A percentile compares a stretch with the other conserved stretches of the same genome.
Evolutionary conservation across 129 eudicot genomes (phyloP).

Genomic region (Escallonia rubra): DNA sequence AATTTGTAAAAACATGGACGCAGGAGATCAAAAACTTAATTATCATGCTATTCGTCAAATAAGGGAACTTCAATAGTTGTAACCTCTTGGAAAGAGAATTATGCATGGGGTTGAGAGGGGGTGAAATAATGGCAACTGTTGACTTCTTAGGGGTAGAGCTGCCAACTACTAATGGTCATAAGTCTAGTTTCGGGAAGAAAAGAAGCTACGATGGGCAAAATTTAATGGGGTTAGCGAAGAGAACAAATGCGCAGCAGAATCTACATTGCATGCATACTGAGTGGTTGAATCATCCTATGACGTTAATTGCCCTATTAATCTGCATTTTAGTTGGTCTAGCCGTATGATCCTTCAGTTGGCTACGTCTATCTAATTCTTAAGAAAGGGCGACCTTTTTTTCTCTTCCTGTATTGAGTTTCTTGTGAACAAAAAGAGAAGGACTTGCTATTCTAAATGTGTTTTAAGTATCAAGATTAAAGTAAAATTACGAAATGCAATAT

Average conservation of each 20-base stretch:
- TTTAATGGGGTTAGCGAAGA: neutral
- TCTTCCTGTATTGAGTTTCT: constrained; percentile 11
- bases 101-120: constrained; percentile 5
- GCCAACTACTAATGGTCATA: neutral
- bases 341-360: no score
- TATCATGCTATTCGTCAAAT: neutral
- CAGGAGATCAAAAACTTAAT: neutral
- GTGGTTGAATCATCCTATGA: constrained; percentile 14
- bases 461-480: constrained; percentile 16
- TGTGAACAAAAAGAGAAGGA: neutral
- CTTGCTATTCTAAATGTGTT: neutral
- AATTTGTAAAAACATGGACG: constrained; percentile 3
- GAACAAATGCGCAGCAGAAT: neutral
- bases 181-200: constrained; percentile 24
- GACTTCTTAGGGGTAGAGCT: constrained; percentile 45
- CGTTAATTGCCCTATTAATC: neutral
- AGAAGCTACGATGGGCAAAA: constrained; percentile 22
- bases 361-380: constrained; percentile 1
- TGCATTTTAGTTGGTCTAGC: constrained; percentile 14
- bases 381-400: neutral
- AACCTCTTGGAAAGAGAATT: constrained; percentile 16
- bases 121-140: constrained; percentile 30
- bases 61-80: constrained; percentile 12
- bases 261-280: constrained; percentile 15
- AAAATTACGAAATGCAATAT: neutral